phyloP scores from a whole-genome alignment of 257 asterid genomes.

The Plectranthus barbatus region DNA sequence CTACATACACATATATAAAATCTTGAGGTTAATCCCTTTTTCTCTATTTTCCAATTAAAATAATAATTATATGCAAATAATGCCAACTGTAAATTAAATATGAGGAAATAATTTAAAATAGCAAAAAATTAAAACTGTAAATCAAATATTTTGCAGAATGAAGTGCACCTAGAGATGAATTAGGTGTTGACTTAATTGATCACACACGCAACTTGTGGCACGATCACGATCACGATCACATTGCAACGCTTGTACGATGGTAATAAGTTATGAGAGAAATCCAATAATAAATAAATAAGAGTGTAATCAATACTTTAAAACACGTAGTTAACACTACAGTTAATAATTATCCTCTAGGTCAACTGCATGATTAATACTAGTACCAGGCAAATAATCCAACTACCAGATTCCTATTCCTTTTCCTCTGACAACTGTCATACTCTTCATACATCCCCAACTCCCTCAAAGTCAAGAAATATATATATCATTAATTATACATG shows the following conservation, averaged over 20 bases:
- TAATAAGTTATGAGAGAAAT: neutral
- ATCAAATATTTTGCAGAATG: neutral
- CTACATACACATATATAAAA: too few relatives aligned
- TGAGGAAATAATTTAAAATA: too few relatives aligned
- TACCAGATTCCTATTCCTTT: neutral
- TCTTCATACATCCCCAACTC: neutral
- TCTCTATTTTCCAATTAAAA: too few relatives aligned
- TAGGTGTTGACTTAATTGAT: neutral
- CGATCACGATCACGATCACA: neutral
- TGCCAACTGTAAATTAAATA: too few relatives aligned
- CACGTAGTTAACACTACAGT: conserved; percentile 9
- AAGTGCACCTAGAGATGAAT: too few relatives aligned
- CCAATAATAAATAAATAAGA: neutral
- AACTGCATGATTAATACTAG: conserved; percentile 21
- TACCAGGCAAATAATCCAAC: conserved; percentile 13
- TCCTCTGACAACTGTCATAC: neutral
- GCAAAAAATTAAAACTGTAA: too few relatives aligned
- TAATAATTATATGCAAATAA: too few relatives aligned
- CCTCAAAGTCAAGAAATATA: neutral
- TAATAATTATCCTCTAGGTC: conserved; percentile 1
- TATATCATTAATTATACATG: too few relatives aligned
- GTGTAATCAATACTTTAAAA: neutral
- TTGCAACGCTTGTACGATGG: neutral
- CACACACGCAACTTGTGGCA: neutral
- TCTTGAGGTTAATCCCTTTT: too few relatives aligned